Evolutionary conservation across 1,139 yeast species (phyloP).

Genomic region (Keqinozyma sinolaborantium): DNA sequence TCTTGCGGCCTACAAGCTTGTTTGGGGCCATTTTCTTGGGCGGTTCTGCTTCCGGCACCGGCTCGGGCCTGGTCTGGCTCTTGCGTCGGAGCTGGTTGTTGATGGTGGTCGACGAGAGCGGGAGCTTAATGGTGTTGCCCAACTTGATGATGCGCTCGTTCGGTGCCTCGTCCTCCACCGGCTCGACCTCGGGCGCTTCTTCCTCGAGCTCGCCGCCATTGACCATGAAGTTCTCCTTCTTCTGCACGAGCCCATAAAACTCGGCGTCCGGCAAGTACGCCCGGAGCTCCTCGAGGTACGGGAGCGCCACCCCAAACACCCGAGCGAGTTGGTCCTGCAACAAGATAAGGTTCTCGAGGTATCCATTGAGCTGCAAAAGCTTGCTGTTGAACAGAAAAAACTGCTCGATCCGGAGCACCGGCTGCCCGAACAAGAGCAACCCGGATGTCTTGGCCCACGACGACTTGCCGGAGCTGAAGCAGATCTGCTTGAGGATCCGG

Average conservation of each 20-base stretch:
- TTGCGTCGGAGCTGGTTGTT: slow-evolving; percentile 33
- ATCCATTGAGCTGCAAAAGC: slow-evolving; percentile 32
- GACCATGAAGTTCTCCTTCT: slow-evolving; percentile 28
- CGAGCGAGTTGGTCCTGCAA: slow-evolving; percentile 27
- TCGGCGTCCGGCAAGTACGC: slow-evolving; percentile 29
- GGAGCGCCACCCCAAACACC: slow-evolving; percentile 25
- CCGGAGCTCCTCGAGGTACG: slow-evolving; percentile 29
- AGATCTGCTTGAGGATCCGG: slow-evolving; percentile 21
- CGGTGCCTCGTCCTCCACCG: slow-evolving; percentile 6
- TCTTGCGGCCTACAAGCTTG: slow-evolving; percentile 15
- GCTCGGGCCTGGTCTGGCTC: slow-evolving; percentile 7
- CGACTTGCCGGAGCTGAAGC: slow-evolving; percentile 11
- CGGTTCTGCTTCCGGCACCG: slow-evolving; percentile 2
- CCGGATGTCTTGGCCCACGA: slow-evolving; percentile 8
- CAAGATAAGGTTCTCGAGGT: slow-evolving; percentile 35
- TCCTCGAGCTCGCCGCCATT: slow-evolving; percentile 15
- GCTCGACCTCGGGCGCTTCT: slow-evolving; percentile 12
- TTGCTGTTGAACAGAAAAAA: slow-evolving; percentile 26
- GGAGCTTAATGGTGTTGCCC: slow-evolving; percentile 35
- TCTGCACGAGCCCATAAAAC: slow-evolving; percentile 34
- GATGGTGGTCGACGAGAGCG: slow-evolving; percentile 40
- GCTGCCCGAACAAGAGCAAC: slow-evolving; percentile 20
- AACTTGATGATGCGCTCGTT: slow-evolving; percentile 31
- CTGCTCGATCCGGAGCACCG: slow-evolving; percentile 24
- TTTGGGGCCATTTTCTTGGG: slow-evolving; percentile 5